Conservation (phyloP, 495 filamentous ascomycete genomes). For the Trichoderma orchidacearum region DNA sequence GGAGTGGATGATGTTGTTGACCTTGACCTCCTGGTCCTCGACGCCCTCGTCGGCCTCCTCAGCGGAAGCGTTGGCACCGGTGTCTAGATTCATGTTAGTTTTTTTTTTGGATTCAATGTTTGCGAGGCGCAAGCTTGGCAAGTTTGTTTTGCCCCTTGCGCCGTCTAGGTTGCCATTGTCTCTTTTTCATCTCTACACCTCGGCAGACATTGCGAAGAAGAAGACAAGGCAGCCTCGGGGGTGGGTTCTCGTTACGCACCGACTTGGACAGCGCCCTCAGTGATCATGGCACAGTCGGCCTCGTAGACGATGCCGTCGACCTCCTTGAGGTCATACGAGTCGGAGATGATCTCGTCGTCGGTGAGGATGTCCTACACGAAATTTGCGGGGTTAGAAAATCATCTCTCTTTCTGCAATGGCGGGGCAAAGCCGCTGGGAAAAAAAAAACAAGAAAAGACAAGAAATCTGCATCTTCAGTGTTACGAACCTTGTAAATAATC, state of each 20-base stretch:
- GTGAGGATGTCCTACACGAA: conserved; percentile 66
- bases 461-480: no score
- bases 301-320: conserved; percentile 72
- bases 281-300: conserved; percentile 80
- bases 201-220: no score
- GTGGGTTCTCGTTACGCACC: conserved; percentile 31
- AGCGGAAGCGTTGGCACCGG: conserved; percentile 92
- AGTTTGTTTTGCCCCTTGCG: no score
- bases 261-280: conserved; percentile 56
- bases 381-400: conserved; percentile 9
- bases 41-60: conserved; percentile 66
- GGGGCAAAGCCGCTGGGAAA: neutral
- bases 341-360: conserved; percentile 91
- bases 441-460: neutral
- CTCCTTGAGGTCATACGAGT: conserved; percentile 68
- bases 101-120: no score
- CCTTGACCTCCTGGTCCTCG: conserved; percentile 57
- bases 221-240: no score
- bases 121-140: no score
- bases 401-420: neutral
- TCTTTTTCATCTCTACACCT: no score
- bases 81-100: conserved; percentile 42
- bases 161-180: no score
- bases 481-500: conserved; percentile 1
- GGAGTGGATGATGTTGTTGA: conserved; percentile 89